Conservation (phyloP, 306 rosid genomes). For the Erythrophleum fordii region DNA sequence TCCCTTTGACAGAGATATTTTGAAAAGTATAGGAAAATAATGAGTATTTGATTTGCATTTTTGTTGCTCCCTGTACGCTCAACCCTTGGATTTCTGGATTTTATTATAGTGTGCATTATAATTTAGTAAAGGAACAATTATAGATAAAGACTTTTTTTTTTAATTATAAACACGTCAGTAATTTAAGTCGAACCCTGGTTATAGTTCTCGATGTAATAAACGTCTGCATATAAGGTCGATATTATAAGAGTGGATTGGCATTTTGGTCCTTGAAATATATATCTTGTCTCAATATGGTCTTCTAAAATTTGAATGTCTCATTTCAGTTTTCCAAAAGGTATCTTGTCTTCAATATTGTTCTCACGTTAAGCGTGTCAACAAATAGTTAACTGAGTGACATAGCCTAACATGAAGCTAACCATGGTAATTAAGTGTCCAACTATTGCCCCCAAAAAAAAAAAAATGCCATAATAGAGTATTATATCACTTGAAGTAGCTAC, state of each 20-base stretch:
- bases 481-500: too few species aligned
- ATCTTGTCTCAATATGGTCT: background rate
- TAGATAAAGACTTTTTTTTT: background rate
- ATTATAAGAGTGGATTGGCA: background rate
- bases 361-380: too few species aligned
- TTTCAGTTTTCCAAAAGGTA: too few species aligned
- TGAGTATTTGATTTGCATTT: background rate
- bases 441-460: too few species aligned
- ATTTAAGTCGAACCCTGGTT: background rate
- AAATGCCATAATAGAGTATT: too few species aligned
- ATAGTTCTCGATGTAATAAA: background rate
- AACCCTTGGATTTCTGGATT: background rate
- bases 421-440: too few species aligned
- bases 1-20: background rate
- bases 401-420: too few species aligned
- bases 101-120: background rate
- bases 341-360: too few species aligned
- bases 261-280: too few species aligned
- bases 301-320: background rate
- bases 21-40: background rate
- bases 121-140: background rate
- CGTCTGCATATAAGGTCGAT: too few species aligned
- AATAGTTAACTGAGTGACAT: too few species aligned
- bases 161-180: too few species aligned
- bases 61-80: background rate